Evolutionary conservation across 2,329 filamentous ascomycete species (phyloP), one percentile per base, ranked within the genome.

Genomic region (Metarhizium sp.): DNA sequence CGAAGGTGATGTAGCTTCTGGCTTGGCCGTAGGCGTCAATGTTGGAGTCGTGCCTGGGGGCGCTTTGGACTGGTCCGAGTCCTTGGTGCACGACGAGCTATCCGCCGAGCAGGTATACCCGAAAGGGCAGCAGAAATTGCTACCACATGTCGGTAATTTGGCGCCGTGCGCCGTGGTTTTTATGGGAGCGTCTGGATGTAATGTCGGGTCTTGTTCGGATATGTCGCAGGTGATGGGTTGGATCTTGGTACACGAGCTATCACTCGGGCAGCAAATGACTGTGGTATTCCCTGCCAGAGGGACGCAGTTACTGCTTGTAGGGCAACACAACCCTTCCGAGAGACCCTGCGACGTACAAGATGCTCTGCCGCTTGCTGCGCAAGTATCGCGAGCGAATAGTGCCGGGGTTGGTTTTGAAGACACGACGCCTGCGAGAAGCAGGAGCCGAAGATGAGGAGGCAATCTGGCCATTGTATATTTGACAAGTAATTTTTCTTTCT

Each of bases 271-370:
- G 73, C 88, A 92, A 51, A 91, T 73, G 14, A 85, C 77, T 0
- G 86, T 88, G 6, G 85, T 85, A 48, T 76, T 72, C n/a, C 73
- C 80, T 11, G 85, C 85, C 50, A 91, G 77, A 1, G 76, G 63
- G 45, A 82, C 72, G 70, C 88, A 92, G 2, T 66, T 75, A 6
- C 76, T 72, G 18, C 67, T 69, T 32, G 69, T 58, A 3, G 77
- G 69, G 65, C 88, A 92, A 74, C 87, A 90, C 66, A 91, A 89
- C 66, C 79, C 75, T 52, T 72, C 73, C 1, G 86, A 85, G 25
- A 88, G 75, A 34, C 72, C 74, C 32, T 71, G 66, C 29, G 77
- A 69, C 10, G 54, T 40, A 65, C 86, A 90, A 60, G 75, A 74
- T 18, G 71, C 67, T 55, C 81, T 77, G 52, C 67, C 61, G 16